These are phyloP conservation scores for Fraxinus greggii DNA, from an alignment of 305 asterid species.

Conservation along the genomic window DNA sequence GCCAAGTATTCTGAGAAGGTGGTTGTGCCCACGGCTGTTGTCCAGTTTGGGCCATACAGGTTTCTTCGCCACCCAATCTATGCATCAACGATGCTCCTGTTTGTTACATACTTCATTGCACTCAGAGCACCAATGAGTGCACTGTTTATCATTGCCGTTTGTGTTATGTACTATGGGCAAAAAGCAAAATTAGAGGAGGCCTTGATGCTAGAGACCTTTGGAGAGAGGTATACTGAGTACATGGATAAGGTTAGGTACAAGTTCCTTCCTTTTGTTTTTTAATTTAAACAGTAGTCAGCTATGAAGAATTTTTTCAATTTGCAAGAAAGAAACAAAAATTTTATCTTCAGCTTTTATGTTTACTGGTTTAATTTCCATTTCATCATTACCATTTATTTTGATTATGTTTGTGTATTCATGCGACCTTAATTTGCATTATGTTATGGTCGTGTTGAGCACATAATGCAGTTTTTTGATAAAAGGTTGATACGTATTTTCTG, in stretches of 20 bases:
- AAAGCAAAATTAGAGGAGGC: slow-evolving; percentile 82
- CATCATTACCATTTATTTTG: neutral
- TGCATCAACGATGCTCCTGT: slow-evolving; percentile 86
- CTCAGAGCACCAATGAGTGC: slow-evolving; percentile 76
- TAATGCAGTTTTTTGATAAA: neutral
- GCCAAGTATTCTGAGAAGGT: slow-evolving; percentile 94
- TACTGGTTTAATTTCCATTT: neutral
- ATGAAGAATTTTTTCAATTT: neutral
- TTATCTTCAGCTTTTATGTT: slow-evolving; percentile 1
- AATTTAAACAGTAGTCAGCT: slow-evolving; percentile 28
- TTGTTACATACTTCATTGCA: slow-evolving; percentile 63
- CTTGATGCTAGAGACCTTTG: slow-evolving; percentile 68
- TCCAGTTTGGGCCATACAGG: slow-evolving; percentile 89
- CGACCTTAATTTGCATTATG: neutral
- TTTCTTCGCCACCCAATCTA: slow-evolving; percentile 87
- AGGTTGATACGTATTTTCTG: neutral
- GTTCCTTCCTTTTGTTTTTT: slow-evolving; percentile 81
- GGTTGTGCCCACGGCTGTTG: slow-evolving; percentile 89
- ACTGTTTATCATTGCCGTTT: slow-evolving; percentile 44
- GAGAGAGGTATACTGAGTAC: slow-evolving; percentile 64
- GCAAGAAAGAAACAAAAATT: slow-evolving; percentile 2
- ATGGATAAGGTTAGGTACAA: slow-evolving; percentile 60
- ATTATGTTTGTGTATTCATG: neutral
- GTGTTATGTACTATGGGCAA: slow-evolving; percentile 61
- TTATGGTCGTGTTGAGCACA: neutral